A percentile compares a stretch with the other conserved stretches of the same genome.
Conservation (phyloP, 176 grass and related monocot species). For the Urochloa ruziziensis region DNA sequence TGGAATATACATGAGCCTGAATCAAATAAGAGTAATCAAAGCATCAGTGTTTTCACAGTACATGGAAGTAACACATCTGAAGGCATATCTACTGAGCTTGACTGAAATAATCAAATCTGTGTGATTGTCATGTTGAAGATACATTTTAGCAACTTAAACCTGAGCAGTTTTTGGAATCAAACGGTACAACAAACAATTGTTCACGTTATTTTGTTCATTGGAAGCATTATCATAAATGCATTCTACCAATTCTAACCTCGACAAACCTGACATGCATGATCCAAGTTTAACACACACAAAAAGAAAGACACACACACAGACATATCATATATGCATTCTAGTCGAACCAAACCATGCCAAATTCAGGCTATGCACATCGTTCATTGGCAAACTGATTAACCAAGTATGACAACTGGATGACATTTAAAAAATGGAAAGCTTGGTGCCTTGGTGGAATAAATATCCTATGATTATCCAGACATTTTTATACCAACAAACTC, state of each 20-base stretch:
- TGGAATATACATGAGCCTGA: constrained; percentile 96
- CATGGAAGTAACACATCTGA: constrained; percentile 4
- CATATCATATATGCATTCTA: neutral
- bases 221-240: neutral
- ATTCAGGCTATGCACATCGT: neutral
- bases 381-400: neutral
- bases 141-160: neutral
- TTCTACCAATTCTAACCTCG: neutral
- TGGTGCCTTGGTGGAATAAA: neutral
- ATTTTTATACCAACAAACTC: neutral
- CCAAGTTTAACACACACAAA: neutral
- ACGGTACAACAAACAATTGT: neutral
- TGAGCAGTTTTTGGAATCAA: neutral
- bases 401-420: neutral
- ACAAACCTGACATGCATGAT: neutral
- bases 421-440: neutral
- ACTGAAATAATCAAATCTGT: neutral
- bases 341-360: neutral
- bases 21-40: constrained; percentile 39
- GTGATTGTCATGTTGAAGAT: neutral
- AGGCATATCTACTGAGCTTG: neutral
- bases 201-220: neutral
- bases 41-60: constrained; percentile 13
- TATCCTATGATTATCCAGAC: neutral
- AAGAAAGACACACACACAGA: too few species aligned